Evolutionary conservation across 495 filamentous ascomycete genomes (phyloP), one percentile per base, ranked within the genome.

Genomic region (Aspergillus campestris): DNA sequence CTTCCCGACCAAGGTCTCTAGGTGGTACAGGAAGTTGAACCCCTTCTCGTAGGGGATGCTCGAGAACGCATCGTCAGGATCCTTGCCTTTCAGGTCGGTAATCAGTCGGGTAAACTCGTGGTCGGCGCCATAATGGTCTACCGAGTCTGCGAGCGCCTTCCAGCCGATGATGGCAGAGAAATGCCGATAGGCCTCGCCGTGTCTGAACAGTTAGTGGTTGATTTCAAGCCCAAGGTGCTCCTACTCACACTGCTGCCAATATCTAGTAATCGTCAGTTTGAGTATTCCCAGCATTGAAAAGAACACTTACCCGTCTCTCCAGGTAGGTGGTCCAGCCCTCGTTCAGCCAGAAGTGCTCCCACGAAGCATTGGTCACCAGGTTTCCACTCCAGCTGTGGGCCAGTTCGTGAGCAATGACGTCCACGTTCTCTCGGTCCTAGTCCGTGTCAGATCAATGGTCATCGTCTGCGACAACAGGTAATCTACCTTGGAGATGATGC

Each of bases 311-410:
- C 35, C 91, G 75, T 39, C 91, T 78, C 64, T 98, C 92, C 7
- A 96, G 78, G 59, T 97, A 95, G 7, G 82, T 85, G 3, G 90
- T 95, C 91, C 91, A 97, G 30, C 89, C 89, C 61, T 95, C 90
- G 52, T 96, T 96, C 44, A 97, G 64, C 90, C 90, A 97, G 60
- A 95, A 96, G 56, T 98, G 90, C 62, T 96, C 89, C 92, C 92
- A 98, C 30, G 81, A 89, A 44, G 83, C 81, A 58, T 85, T 91
- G 6, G 83, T 88, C 7, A 96, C 92, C 3, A 96, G 67, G 55
- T 98, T 98, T 10, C 91, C 92, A 52, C 84, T 90, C 89, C 90
- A 96, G 55, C 79, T 85, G 63, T 97, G 91, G 39, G 80, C 74
- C 15, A 98, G 74, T 64, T 98, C 91, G 59, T 98, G 91, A 3